Percentiles rank a stretch among this genome's conserved stretches.
phyloP scores from a whole-genome alignment of 1,139 yeast species.

The Debaryomyces udenii region DNA sequence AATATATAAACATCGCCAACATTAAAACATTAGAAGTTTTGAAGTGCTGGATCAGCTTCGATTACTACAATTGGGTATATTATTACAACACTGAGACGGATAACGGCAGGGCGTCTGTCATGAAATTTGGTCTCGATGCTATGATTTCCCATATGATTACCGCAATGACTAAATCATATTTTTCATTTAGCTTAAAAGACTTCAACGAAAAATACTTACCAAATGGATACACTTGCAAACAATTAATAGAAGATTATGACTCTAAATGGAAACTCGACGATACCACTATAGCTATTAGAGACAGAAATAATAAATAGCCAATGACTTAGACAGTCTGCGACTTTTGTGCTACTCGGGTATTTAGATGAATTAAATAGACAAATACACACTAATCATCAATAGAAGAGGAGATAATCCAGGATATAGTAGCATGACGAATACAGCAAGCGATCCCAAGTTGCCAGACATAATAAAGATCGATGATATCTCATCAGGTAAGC shows the following conservation, averaged over 20 bases:
- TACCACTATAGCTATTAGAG: conserved; percentile 27
- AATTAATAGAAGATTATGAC: conserved; percentile 22
- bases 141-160: conserved; percentile 35
- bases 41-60: conserved; percentile 38
- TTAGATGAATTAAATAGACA: not conserved
- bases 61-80: conserved; percentile 47
- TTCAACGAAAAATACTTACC: conserved; percentile 32
- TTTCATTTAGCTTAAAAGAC: conserved; percentile 25
- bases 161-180: conserved; percentile 41
- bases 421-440: conserved; percentile 1
- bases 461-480: conserved; percentile 49
- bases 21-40: conserved; percentile 28
- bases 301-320: conserved; percentile 16
- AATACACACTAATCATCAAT: not conserved
- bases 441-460: conserved; percentile 20
- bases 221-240: conserved; percentile 24
- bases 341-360: not conserved
- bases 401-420: too few relatives aligned
- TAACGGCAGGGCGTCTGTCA: conserved; percentile 33
- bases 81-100: conserved; percentile 35
- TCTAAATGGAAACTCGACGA: conserved; percentile 33
- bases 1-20: conserved; percentile 29
- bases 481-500: conserved; percentile 48
- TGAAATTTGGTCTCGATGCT: conserved; percentile 42
- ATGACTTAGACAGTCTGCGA: not conserved